Evolutionary conservation across 305 asterid species (phyloP).

Genomic region (Fraxinus latifolia): DNA sequence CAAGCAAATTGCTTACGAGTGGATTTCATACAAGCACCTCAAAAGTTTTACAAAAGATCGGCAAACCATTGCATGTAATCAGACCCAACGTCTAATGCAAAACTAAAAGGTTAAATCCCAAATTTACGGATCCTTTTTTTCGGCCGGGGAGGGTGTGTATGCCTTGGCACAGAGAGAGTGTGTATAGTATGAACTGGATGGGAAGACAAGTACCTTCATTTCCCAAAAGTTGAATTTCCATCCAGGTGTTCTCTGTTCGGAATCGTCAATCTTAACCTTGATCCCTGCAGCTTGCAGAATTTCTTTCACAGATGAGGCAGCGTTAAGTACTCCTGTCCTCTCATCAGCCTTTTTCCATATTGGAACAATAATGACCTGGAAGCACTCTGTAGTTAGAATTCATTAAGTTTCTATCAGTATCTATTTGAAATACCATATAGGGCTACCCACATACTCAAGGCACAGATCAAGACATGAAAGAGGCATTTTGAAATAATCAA

Average conservation of each 20-base stretch:
- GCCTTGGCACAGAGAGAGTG: background rate
- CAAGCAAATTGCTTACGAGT: background rate
- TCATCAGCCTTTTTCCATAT: conserved; percentile 86
- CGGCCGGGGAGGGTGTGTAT: background rate
- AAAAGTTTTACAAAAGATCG: background rate
- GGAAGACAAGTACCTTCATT: conserved; percentile 67
- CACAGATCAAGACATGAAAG: background rate
- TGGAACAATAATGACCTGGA: conserved; percentile 83
- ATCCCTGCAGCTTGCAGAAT: conserved; percentile 68
- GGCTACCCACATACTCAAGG: background rate
- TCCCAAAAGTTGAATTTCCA: conserved; percentile 98
- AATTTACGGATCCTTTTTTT: background rate
- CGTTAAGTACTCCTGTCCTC: conserved; percentile 58
- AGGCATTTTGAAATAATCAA: conserved; percentile 13
- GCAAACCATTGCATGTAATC: background rate
- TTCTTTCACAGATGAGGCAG: conserved; percentile 68
- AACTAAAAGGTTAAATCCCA: background rate
- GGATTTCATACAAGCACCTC: background rate
- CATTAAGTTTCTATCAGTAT: conserved; percentile 12
- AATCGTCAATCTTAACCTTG: conserved; percentile 74
- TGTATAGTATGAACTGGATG: background rate
- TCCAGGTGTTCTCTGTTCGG: conserved; percentile 97
- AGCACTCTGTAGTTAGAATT: conserved; percentile 20
- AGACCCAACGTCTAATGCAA: background rate
- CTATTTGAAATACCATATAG: background rate